phyloP scores from a whole-genome alignment of 1,284 basidiomycete species.

The Ceratobasidium theobromae region DNA sequence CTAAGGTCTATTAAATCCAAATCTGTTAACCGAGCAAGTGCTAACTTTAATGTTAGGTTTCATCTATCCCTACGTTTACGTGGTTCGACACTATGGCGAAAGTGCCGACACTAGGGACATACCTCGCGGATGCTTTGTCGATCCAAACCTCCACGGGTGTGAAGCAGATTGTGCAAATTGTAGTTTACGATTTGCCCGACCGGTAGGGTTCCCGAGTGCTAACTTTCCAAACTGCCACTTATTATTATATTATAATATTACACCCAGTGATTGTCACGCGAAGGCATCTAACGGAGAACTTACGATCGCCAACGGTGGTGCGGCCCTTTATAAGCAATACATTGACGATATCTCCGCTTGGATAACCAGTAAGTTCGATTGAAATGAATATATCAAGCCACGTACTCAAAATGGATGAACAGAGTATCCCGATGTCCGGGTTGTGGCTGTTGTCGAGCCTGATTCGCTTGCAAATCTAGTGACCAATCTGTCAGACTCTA shows the following conservation, averaged over 20 bases:
- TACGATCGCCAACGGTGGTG: constrained; percentile 56
- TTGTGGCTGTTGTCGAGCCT: constrained; percentile 64
- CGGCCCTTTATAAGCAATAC: constrained; percentile 58
- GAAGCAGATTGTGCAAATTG: constrained; percentile 60
- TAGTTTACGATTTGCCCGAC: constrained; percentile 62
- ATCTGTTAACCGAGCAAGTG: too few relatives aligned
- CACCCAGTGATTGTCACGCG: constrained; percentile 67
- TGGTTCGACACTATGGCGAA: constrained; percentile 32
- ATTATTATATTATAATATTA: too few relatives aligned
- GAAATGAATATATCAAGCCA: background rate
- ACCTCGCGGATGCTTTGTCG: constrained; percentile 53
- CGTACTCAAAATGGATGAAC: background rate
- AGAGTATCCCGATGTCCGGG: constrained; percentile 61
- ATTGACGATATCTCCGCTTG: constrained; percentile 62
- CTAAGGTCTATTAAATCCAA: too few relatives aligned
- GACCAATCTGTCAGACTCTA: constrained; percentile 65
- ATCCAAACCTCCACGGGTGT: constrained; percentile 46
- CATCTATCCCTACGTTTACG: constrained; percentile 34
- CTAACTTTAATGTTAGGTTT: too few relatives aligned
- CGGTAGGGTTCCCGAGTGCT: too few relatives aligned
- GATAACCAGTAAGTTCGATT: constrained; percentile 50
- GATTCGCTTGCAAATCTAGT: constrained; percentile 63
- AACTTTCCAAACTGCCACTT: too few relatives aligned
- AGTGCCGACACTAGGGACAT: constrained; percentile 44
- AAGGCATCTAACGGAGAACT: constrained; percentile 66